These are phyloP conservation scores for Parastagonospora avenae DNA, from an alignment of 2,329 filamentous ascomycete genomes.

Conservation along the genomic window DNA sequence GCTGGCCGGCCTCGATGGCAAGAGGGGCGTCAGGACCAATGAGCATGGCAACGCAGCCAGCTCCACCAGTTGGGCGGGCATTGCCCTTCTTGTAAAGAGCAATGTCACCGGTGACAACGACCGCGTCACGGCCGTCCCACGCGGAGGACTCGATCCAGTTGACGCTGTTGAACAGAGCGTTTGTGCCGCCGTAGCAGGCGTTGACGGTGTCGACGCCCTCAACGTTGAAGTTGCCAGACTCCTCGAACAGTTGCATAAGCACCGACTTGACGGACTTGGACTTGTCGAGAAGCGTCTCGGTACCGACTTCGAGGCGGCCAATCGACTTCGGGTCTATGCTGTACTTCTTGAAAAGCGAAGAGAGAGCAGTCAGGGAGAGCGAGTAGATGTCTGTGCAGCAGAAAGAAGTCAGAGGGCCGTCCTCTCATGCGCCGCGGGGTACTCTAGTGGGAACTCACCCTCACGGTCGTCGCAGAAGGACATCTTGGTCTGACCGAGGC, in stretches of 20 bases:
- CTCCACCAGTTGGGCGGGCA: slow-evolving; percentile 58
- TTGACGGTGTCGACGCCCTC: slow-evolving; percentile 61
- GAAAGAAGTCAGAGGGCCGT: slow-evolving; percentile 14
- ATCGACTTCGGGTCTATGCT: slow-evolving; percentile 57
- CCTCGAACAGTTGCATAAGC: slow-evolving; percentile 59
- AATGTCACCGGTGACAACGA: slow-evolving; percentile 60
- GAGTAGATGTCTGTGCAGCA: slow-evolving; percentile 57
- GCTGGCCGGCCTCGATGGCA: slow-evolving; percentile 56
- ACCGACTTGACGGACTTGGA: slow-evolving; percentile 62
- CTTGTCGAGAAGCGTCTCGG: slow-evolving; percentile 61
- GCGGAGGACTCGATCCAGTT: slow-evolving; percentile 61
- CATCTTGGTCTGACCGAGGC: slow-evolving; percentile 61
- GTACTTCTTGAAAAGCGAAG: slow-evolving; percentile 59
- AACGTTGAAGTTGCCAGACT: slow-evolving; percentile 59
- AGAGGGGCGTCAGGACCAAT: slow-evolving; percentile 58
- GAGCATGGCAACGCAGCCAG: slow-evolving; percentile 60
- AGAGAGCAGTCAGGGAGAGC: slow-evolving; percentile 57
- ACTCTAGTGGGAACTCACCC: slow-evolving; percentile 42
- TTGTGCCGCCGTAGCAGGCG: slow-evolving; percentile 61
- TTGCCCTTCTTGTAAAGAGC: slow-evolving; percentile 61
- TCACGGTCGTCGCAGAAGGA: slow-evolving; percentile 61
- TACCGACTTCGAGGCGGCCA: slow-evolving; percentile 59
- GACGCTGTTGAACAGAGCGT: slow-evolving; percentile 59
- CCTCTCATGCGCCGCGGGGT: not conserved
- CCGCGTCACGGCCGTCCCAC: slow-evolving; percentile 59